Evolutionary conservation across 2,329 filamentous ascomycete species (phyloP).

Genomic region (Davidsoniella virescens): DNA sequence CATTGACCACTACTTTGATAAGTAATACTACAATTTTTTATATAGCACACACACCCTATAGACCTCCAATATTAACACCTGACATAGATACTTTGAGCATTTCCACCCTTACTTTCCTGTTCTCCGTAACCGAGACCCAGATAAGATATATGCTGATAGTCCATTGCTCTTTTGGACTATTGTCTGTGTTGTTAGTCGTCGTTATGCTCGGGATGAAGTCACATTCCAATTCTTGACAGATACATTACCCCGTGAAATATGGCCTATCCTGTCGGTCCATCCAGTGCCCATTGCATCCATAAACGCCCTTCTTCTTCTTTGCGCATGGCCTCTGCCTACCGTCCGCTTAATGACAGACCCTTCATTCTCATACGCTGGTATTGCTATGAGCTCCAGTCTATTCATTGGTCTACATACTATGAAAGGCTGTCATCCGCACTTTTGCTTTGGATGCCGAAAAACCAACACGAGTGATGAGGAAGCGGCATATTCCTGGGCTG

Average conservation of each 20-base stretch:
- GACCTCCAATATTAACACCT: neutral
- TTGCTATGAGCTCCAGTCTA: slow-evolving; percentile 31
- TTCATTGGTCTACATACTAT: slow-evolving; percentile 36
- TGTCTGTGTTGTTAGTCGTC: slow-evolving; percentile 32
- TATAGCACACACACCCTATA: neutral
- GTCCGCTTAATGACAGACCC: slow-evolving; percentile 36
- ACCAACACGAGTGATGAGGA: slow-evolving; percentile 33
- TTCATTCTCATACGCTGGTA: slow-evolving; percentile 29
- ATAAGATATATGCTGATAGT: slow-evolving; percentile 31
- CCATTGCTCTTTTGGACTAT: slow-evolving; percentile 39
- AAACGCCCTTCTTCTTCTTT: slow-evolving; percentile 35
- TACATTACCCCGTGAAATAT: slow-evolving; percentile 30
- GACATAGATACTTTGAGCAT: slow-evolving; percentile 30
- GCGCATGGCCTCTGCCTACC: slow-evolving; percentile 34
- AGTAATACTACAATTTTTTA: slow-evolving; percentile 19
- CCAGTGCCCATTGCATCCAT: slow-evolving; percentile 31
- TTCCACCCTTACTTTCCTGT: slow-evolving; percentile 38
- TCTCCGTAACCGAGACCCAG: slow-evolving; percentile 31
- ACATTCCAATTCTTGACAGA: slow-evolving; percentile 30
- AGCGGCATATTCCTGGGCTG: slow-evolving; percentile 36
- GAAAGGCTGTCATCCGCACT: slow-evolving; percentile 32
- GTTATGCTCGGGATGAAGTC: slow-evolving; percentile 28
- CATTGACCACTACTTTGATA: slow-evolving; percentile 39
- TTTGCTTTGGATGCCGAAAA: slow-evolving; percentile 27
- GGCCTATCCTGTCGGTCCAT: slow-evolving; percentile 25